A percentile compares a stretch with the other conserved stretches of the same genome.
Evolutionary conservation across 805 yeast genomes (phyloP).

Genomic region (Cyberlindnera maritima): DNA sequence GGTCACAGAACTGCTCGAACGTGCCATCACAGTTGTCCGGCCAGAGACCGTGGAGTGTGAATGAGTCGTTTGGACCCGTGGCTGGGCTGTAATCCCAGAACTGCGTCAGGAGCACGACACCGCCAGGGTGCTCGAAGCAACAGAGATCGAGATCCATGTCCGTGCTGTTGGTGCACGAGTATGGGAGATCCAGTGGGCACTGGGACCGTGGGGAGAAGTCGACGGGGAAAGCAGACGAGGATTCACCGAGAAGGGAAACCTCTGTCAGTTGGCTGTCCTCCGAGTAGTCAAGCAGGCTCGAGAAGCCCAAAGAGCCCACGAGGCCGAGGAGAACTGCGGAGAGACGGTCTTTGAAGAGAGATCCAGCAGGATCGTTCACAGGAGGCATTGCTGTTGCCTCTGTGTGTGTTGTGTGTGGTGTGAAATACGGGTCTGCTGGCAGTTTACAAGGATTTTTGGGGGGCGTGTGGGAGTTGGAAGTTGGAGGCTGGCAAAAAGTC

Average conservation of each 20-base stretch:
- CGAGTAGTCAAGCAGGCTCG: not conserved
- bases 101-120: constrained; percentile 81
- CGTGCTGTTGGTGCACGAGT: constrained; percentile 57
- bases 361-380: not conserved
- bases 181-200: constrained; percentile 60
- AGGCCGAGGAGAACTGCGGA: not conserved
- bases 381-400: constrained; percentile 1
- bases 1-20: constrained; percentile 75
- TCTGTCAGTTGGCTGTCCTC: not conserved
- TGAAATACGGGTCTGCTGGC: too few species aligned
- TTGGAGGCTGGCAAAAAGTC: not conserved
- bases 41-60: constrained; percentile 87
- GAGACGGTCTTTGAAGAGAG: not conserved
- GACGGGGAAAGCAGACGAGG: not conserved
- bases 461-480: too few species aligned
- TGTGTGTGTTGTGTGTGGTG: not conserved
- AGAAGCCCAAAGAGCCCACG: constrained; percentile 2
- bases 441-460: too few species aligned
- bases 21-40: constrained; percentile 85
- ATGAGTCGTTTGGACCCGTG: constrained; percentile 64
- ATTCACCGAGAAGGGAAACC: not conserved
- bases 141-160: constrained; percentile 55
- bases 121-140: constrained; percentile 86
- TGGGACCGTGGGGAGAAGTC: constrained; percentile 4
- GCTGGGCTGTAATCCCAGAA: constrained; percentile 88